Percentiles rank a stretch among this genome's conserved stretches.
phyloP scores from a whole-genome alignment of 345 rosid species.

The Anastatica hierochuntica region DNA sequence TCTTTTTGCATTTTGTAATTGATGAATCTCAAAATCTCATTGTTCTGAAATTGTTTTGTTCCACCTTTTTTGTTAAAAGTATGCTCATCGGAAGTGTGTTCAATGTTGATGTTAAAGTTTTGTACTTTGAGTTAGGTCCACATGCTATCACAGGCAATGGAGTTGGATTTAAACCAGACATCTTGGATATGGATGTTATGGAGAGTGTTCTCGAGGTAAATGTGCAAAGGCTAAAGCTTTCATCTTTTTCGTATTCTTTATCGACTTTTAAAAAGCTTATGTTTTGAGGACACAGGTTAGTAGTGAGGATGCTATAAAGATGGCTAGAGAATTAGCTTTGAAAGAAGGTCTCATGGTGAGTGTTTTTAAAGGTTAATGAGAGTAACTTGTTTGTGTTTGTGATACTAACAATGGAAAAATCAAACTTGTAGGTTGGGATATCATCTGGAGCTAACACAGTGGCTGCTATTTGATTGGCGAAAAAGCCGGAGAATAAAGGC shows the following conservation, averaged over 20 bases:
- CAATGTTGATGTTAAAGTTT: background rate
- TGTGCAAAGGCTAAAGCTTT: background rate
- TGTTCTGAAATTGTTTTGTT: no score
- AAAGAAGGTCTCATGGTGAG: slow-evolving; percentile 95
- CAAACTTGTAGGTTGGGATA: slow-evolving; percentile 67
- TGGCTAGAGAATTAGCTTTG: slow-evolving; percentile 91
- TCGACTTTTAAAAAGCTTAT: background rate
- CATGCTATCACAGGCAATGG: slow-evolving; percentile 93
- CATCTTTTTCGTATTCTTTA: background rate
- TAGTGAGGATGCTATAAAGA: slow-evolving; percentile 81
- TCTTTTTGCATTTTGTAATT: no score
- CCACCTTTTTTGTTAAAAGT: no score
- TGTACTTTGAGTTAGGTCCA: slow-evolving; percentile 50
- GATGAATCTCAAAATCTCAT: no score
- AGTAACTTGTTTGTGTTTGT: background rate
- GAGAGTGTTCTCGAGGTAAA: slow-evolving; percentile 83
- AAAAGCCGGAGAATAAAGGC: slow-evolving; percentile 88
- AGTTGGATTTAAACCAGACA: slow-evolving; percentile 94
- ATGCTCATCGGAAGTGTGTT: no score
- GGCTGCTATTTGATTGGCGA: slow-evolving; percentile 72
- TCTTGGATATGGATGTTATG: slow-evolving; percentile 90
- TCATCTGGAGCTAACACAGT: slow-evolving; percentile 94
- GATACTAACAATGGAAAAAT: background rate
- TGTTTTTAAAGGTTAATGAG: background rate
- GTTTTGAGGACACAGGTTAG: slow-evolving; percentile 44